Percentiles rank a stretch among this genome's conserved stretches.
phyloP scores from a whole-genome alignment of 2,329 filamentous ascomycete species.

The Epichloe elymi region DNA sequence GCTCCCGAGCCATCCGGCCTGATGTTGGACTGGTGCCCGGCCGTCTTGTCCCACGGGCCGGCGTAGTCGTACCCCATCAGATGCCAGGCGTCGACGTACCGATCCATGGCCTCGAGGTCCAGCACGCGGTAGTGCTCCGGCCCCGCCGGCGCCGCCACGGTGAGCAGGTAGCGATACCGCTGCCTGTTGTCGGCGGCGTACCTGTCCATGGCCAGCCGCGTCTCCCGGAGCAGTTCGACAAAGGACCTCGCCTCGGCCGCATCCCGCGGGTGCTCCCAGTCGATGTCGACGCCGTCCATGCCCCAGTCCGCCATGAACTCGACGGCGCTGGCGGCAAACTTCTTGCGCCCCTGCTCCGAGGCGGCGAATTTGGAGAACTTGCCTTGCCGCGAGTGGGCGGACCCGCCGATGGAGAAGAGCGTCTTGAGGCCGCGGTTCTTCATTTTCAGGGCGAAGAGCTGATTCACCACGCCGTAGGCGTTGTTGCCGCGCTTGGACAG shows the following conservation, averaged over 20 bases:
- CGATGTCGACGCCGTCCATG: conserved; percentile 42
- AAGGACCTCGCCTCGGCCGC: conserved; percentile 26
- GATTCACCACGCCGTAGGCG: conserved; percentile 65
- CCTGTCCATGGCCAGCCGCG: conserved; percentile 29
- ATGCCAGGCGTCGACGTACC: conserved; percentile 44
- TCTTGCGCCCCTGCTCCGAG: conserved; percentile 44
- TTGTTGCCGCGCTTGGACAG: conserved; percentile 47
- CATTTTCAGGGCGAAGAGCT: conserved; percentile 65
- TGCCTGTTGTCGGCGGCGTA: conserved; percentile 27
- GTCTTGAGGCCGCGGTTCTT: conserved; percentile 63
- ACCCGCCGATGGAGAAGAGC: conserved; percentile 72
- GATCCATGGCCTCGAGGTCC: conserved; percentile 40
- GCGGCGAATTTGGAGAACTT: conserved; percentile 54
- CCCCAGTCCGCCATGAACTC: conserved; percentile 55
- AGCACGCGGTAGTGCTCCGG: conserved; percentile 35
- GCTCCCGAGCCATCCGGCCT: conserved; percentile 39
- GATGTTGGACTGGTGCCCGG: conserved; percentile 60
- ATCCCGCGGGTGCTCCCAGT: conserved; percentile 40
- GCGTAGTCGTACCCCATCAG: conserved; percentile 61
- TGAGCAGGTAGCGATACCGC: conserved; percentile 35
- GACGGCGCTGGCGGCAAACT: conserved; percentile 57
- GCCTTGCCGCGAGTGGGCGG: conserved; percentile 49
- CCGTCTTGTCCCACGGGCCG: conserved; percentile 49
- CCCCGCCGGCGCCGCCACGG: conserved; percentile 36
- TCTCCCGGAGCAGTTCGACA: conserved; percentile 28